Percentiles rank a stretch among this genome's conserved stretches.
These are phyloP conservation scores for Reticulascus tulasneorum DNA, from an alignment of 2,329 filamentous ascomycete genomes.

Conservation along the genomic window DNA sequence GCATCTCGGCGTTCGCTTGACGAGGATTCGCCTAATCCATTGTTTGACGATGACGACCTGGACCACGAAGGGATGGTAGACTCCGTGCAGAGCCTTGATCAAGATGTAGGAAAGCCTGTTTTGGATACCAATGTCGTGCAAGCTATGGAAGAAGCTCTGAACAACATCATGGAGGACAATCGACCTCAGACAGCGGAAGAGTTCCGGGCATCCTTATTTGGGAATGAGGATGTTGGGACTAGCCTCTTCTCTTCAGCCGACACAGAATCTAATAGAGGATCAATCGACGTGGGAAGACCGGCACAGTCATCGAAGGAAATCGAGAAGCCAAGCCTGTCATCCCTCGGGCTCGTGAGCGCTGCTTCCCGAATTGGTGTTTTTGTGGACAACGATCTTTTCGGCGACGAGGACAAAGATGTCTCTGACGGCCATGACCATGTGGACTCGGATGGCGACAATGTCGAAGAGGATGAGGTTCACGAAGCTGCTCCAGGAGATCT, in stretches of 20 bases:
- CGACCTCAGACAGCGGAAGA: slow-evolving; percentile 61
- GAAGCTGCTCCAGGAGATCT: slow-evolving; percentile 93
- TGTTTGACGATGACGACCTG: slow-evolving; percentile 80
- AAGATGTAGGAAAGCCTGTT: slow-evolving; percentile 56
- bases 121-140: slow-evolving; percentile 80
- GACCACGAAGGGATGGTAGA: slow-evolving; percentile 67
- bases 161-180: slow-evolving; percentile 79
- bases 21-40: slow-evolving; percentile 41
- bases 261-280: slow-evolving; percentile 58
- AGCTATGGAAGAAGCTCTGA: slow-evolving; percentile 88
- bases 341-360: slow-evolving; percentile 82
- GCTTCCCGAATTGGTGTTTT: slow-evolving; percentile 90
- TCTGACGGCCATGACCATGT: slow-evolving; percentile 81
- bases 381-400: slow-evolving; percentile 87
- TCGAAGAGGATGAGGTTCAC: slow-evolving; percentile 77
- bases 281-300: slow-evolving; percentile 48
- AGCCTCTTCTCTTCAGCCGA: slow-evolving; percentile 52
- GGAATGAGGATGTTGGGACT: slow-evolving; percentile 45
- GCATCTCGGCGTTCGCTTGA: slow-evolving; percentile 66
- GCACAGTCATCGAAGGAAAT: slow-evolving; percentile 35
- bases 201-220: slow-evolving; percentile 64
- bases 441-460: slow-evolving; percentile 50
- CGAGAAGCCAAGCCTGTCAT: slow-evolving; percentile 82
- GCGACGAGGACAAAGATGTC: slow-evolving; percentile 78
- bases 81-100: slow-evolving; percentile 77